These are phyloP conservation scores for Phialocephala sp. DNA, from an alignment of 2,329 filamentous ascomycete species.

Conservation along the genomic window DNA sequence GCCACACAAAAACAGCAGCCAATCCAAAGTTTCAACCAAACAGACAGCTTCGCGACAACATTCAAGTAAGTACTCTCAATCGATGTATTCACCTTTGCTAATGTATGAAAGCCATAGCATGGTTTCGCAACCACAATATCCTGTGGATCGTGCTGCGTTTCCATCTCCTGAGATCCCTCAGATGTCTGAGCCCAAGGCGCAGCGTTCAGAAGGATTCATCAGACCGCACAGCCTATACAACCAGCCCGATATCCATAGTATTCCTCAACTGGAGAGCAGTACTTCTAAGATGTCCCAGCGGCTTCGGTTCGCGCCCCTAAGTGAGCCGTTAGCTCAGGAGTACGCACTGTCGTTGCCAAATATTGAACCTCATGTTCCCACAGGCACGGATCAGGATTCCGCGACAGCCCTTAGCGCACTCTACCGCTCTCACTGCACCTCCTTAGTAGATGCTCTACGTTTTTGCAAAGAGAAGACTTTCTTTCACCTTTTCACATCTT, in stretches of 20 bases:
- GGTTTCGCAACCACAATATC: slow-evolving; percentile 37
- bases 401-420: slow-evolving; percentile 85
- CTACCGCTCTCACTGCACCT: slow-evolving; percentile 94
- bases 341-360: slow-evolving; percentile 81
- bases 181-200: slow-evolving; percentile 39
- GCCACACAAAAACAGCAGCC: slow-evolving; percentile 52
- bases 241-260: slow-evolving; percentile 58
- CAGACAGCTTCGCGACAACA: slow-evolving; percentile 53
- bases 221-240: slow-evolving; percentile 61
- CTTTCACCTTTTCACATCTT: slow-evolving; percentile 91
- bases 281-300: slow-evolving; percentile 62
- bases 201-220: slow-evolving; percentile 43
- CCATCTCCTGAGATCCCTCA: slow-evolving; percentile 49
- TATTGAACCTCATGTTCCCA: slow-evolving; percentile 81
- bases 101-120: slow-evolving; percentile 38
- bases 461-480: slow-evolving; percentile 98
- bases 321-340: slow-evolving; percentile 62
- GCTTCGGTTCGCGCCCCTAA: slow-evolving; percentile 65
- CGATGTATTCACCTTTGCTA: slow-evolving; percentile 20
- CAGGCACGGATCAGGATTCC: slow-evolving; percentile 83
- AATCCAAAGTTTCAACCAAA: slow-evolving; percentile 57
- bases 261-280: slow-evolving; percentile 64
- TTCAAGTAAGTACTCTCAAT: slow-evolving; percentile 52
- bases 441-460: slow-evolving; percentile 90
- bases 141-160: slow-evolving; percentile 45